Conservation (phyloP, 768 basidiomycete species). For the Mycena epipterygia region DNA sequence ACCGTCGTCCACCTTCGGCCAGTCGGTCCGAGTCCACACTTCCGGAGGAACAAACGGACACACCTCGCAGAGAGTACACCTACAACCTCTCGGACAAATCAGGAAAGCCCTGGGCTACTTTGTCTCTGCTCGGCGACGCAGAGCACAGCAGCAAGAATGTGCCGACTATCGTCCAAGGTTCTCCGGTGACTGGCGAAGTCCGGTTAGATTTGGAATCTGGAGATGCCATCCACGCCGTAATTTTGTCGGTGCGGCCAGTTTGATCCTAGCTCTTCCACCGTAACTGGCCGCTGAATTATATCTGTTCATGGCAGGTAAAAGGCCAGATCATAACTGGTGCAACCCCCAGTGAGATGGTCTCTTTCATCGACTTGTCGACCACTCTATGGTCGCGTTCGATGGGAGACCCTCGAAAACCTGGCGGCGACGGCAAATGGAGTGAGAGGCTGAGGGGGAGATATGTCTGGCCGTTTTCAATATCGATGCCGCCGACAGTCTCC, state of each 20-base stretch:
- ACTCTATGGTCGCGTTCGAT: slow-evolving; percentile 55
- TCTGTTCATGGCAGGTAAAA: slow-evolving; percentile 45
- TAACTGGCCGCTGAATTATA: slow-evolving; percentile 5
- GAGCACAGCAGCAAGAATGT: slow-evolving; percentile 49
- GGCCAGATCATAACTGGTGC: slow-evolving; percentile 57
- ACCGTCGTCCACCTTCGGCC: not conserved
- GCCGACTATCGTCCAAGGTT: slow-evolving; percentile 53
- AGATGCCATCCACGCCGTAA: slow-evolving; percentile 63
- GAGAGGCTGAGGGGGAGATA: slow-evolving; percentile 52
- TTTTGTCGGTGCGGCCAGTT: slow-evolving; percentile 57
- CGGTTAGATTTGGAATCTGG: slow-evolving; percentile 51
- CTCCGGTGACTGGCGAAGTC: slow-evolving; percentile 51
- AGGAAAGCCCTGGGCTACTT: slow-evolving; percentile 59
- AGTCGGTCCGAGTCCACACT: no score
- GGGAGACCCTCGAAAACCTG: slow-evolving; percentile 44
- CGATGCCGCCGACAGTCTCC: slow-evolving; percentile 55
- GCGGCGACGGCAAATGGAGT: slow-evolving; percentile 21
- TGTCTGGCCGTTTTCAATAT: slow-evolving; percentile 53
- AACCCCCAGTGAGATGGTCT: slow-evolving; percentile 48
- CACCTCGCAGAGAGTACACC: slow-evolving; percentile 32
- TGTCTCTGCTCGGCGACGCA: slow-evolving; percentile 61
- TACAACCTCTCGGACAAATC: slow-evolving; percentile 46
- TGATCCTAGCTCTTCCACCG: not conserved
- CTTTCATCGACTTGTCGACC: slow-evolving; percentile 50
- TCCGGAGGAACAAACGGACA: no score